Evolutionary conservation across 208 protist genomes (phyloP).

Genomic region (Wallacemonas sp.): DNA sequence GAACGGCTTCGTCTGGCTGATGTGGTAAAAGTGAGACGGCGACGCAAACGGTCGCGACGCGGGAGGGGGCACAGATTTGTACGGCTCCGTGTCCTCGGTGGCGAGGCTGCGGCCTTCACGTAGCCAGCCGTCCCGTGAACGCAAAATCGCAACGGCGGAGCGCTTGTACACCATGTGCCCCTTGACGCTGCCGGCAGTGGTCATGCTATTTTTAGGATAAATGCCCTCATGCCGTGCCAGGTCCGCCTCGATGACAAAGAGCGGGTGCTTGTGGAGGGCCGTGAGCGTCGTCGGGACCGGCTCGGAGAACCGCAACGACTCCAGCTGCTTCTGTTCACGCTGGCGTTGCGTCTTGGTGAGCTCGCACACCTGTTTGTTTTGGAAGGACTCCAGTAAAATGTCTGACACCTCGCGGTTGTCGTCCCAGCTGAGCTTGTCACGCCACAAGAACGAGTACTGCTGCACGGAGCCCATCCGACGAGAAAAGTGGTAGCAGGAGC

Average conservation of each 20-base stretch:
- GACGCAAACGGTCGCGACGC: slow-evolving; percentile 81
- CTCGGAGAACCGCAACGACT: slow-evolving; percentile 81
- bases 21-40: slow-evolving; percentile 72
- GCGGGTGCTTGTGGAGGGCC: slow-evolving; percentile 73
- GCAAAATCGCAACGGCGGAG: slow-evolving; percentile 76
- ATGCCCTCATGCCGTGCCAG: slow-evolving; percentile 78
- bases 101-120: slow-evolving; percentile 73
- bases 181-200: slow-evolving; percentile 82
- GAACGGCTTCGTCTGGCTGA: slow-evolving; percentile 89
- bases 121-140: slow-evolving; percentile 89
- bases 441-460: slow-evolving; percentile 78
- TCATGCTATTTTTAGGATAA: slow-evolving; percentile 78
- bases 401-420: slow-evolving; percentile 79
- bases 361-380: slow-evolving; percentile 25
- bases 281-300: slow-evolving; percentile 80
- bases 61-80: slow-evolving; percentile 81
- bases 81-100: slow-evolving; percentile 59
- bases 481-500: slow-evolving; percentile 51
- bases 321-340: slow-evolving; percentile 73
- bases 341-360: slow-evolving; percentile 28
- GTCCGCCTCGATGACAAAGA: slow-evolving; percentile 86
- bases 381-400: slow-evolving; percentile 66
- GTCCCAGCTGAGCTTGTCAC: slow-evolving; percentile 70
- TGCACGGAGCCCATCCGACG: slow-evolving; percentile 61
- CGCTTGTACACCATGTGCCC: slow-evolving; percentile 88